Evolutionary conservation across 1,284 basidiomycete species (phyloP).

Genomic region (Ustilago sp.): DNA sequence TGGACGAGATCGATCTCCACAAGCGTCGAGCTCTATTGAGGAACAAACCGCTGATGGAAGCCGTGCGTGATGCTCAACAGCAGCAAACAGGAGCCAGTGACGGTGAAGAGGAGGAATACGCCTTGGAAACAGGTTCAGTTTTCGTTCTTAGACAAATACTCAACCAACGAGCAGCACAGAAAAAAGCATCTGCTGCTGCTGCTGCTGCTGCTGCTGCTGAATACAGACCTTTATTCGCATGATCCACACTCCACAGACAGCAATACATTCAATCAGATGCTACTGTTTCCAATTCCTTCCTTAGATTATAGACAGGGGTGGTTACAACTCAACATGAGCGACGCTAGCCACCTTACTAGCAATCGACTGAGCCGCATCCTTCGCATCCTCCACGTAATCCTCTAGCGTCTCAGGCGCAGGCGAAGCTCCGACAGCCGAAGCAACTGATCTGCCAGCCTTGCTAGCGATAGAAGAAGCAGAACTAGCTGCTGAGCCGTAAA

Average conservation of each 20-base stretch:
- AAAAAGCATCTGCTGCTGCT: background rate
- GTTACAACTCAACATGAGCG: slow-evolving; percentile 30
- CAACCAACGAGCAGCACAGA: background rate
- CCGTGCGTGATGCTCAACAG: background rate
- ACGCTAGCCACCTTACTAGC: slow-evolving; percentile 9
- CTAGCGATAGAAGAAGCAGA: slow-evolving; percentile 10
- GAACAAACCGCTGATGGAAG: background rate
- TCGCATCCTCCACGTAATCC: slow-evolving; percentile 35
- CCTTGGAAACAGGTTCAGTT: slow-evolving; percentile 30
- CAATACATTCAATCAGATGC: slow-evolving; percentile 1
- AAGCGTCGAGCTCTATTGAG: slow-evolving; percentile 18
- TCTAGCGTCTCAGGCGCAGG: slow-evolving; percentile 30
- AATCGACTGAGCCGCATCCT: slow-evolving; percentile 5
- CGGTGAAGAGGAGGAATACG: background rate
- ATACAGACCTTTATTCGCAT: background rate
- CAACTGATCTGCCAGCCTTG: slow-evolving; percentile 17
- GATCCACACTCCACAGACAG: background rate
- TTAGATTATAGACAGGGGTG: background rate
- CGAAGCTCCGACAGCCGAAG: slow-evolving; percentile 19
- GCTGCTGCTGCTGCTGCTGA: background rate
- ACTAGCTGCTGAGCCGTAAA: background rate
- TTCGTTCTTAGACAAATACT: slow-evolving; percentile 37
- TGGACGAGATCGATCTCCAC: slow-evolving; percentile 17
- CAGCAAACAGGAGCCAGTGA: background rate
- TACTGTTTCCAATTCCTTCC: background rate